These are phyloP conservation scores for Boletus sensibilis DNA, from an alignment of 768 basidiomycete genomes.

Conservation along the genomic window DNA sequence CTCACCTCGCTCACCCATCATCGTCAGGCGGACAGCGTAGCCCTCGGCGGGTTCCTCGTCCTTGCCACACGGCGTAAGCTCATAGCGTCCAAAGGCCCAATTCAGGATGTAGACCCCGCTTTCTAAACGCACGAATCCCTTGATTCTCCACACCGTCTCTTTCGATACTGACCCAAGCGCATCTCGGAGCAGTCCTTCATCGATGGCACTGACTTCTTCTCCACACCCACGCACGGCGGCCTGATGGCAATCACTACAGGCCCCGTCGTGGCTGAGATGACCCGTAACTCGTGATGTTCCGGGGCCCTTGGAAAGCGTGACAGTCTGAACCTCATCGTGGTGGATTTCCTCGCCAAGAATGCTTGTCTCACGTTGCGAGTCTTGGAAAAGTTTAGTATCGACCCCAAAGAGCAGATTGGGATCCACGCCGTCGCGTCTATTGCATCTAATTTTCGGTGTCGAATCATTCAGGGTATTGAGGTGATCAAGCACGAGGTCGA, in stretches of 20 bases:
- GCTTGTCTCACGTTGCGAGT: slow-evolving; percentile 3
- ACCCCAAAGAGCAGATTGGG: slow-evolving; percentile 86
- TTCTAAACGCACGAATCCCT: slow-evolving; percentile 72
- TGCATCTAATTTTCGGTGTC: slow-evolving; percentile 80
- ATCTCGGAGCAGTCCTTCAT: slow-evolving; percentile 38
- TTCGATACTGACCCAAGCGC: slow-evolving; percentile 58
- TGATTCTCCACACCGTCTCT: slow-evolving; percentile 77
- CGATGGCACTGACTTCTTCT: slow-evolving; percentile 30
- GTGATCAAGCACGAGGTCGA: slow-evolving; percentile 85
- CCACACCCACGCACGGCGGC: background rate
- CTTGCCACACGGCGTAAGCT: slow-evolving; percentile 48
- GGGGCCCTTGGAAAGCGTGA: slow-evolving; percentile 56
- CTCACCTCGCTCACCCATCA: slow-evolving; percentile 91
- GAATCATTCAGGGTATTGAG: slow-evolving; percentile 86
- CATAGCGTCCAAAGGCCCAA: slow-evolving; percentile 91
- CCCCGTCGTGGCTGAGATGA: slow-evolving; percentile 16
- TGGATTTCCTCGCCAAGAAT: slow-evolving; percentile 38
- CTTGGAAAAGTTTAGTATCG: slow-evolving; percentile 73
- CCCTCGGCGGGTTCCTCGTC: slow-evolving; percentile 21
- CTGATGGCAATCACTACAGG: slow-evolving; percentile 2
- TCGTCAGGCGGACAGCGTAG: slow-evolving; percentile 62
- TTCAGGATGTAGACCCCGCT: slow-evolving; percentile 62
- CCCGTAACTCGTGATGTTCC: slow-evolving; percentile 14
- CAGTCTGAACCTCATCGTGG: slow-evolving; percentile 85
- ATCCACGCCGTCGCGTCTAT: slow-evolving; percentile 63